Base-by-base conservation (phyloP, 768 basidiomycete species). In the Rhodosporidiobolus odoratus region DNA sequence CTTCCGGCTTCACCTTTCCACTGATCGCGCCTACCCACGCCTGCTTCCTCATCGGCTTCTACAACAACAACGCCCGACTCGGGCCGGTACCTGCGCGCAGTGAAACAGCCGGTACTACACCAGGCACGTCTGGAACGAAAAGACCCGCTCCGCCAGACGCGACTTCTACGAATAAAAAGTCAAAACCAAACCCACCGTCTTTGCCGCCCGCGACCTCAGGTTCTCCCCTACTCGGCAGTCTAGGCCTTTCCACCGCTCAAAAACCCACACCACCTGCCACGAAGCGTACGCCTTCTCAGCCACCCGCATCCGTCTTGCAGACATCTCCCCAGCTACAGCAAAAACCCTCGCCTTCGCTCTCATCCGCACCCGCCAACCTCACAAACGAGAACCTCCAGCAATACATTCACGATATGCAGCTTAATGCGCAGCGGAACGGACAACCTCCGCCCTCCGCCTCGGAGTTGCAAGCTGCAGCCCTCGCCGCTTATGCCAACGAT, bases 21-120 rank as follows among this genome's bases (percentile, higher is more conserved):
- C 59, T 71, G 35, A 25, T 56, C 25, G 17, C 62, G 2, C 61
- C 69, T 7, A 15, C 65, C 0, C 69, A 74, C 62, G 59, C 73
- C 30, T 68, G 66, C 37, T 74, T 74, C 66, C 64, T 74, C 62
- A 57, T 68, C 66, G 73, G 73, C 43, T 74, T 74, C 64, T 65
- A 70, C 65, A 71, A 71, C 66, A 56, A 47, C 34, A 48, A 64
- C 30, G 27, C 27, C 43, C 30, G 37, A 16, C 40, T n/a, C 40
- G 41, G 9, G 5, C 65, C 5, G 1, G 17, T 5, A 12, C 53
- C 25, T 8, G 30, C 2, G 6, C 47, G 25, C n/a, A 25, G 23
- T 30, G 43, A 23, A 50, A 25, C 52, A 34, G 35, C 35, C 58
- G 37, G 43, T 16, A 17, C 27, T 3, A 15, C 21, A 0, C 52